Evolutionary conservation across 441 rosid species (phyloP).

Genomic region (Viola pubescens): DNA sequence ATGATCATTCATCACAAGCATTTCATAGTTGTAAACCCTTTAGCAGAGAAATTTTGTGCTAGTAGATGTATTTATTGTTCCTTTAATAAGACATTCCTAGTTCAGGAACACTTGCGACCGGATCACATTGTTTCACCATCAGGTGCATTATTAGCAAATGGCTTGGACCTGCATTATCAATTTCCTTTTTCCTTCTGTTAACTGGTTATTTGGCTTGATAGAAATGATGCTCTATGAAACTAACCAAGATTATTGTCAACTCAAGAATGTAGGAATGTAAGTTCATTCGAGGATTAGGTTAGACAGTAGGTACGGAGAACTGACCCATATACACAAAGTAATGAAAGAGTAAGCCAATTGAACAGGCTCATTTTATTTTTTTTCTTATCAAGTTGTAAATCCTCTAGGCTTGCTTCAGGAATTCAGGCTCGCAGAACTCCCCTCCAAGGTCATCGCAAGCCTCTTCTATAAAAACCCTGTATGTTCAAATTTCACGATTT

Average conservation of each 20-base stretch:
- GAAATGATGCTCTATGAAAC: too few relatives aligned
- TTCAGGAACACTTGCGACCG: background rate
- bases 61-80: background rate
- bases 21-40: background rate
- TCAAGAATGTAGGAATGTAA: too few relatives aligned
- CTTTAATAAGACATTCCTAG: too few relatives aligned
- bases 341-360: background rate
- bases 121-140: background rate
- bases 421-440: slow-evolving; percentile 46
- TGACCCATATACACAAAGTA: slow-evolving; percentile 10
- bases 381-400: background rate
- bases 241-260: too few relatives aligned
- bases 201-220: background rate
- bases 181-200: background rate
- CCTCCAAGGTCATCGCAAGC: slow-evolving; percentile 60
- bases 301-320: background rate
- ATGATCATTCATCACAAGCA: background rate
- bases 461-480: slow-evolving; percentile 43
- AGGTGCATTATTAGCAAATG: background rate
- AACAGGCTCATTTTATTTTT: background rate
- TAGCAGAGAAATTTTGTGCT: background rate
- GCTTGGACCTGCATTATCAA: background rate
- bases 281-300: too few relatives aligned
- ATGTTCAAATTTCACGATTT: background rate
- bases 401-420: slow-evolving; percentile 21